Base-by-base conservation (phyloP, 23 red algal species). In the Gracilariopsis chorda region DNA sequence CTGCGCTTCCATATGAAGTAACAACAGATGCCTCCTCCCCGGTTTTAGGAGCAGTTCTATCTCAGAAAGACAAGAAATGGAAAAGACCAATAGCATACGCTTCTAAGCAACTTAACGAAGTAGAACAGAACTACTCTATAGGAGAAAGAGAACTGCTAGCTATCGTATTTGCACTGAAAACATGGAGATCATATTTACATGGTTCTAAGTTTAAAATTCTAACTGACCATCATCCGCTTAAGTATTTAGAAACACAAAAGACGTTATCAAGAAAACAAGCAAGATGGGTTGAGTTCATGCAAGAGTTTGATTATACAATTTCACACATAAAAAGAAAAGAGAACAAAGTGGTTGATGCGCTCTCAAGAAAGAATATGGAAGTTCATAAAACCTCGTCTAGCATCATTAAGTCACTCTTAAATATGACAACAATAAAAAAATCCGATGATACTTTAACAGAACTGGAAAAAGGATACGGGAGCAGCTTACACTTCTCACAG, bases 121-220 rank as follows among this genome's bases (percentile, higher is more conserved):
- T 65, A 19, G 87, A 79, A 46, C 75, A 91, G 56, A 41, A 58
- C 14, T 91, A 91, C 39, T 37, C 45, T 7, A 81, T 44, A n/a
- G 51, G 51, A 4, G 73, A 81, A 51, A 51, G 73, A 65, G 74
- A 91, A 14, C 3, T 91, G 43, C n/a, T 80, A 30, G 87, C 29
- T 12, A 80, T 81, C 11, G 46, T 79, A n/a, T 45, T 67, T 44
- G 53, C 75, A 11, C 19, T 81, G 5, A 3, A 82, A 67, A 70
- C 3, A 19, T 91, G 51, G 55, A 91, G 87, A 91, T 53, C 20
- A 14, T 91, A 91, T 81, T 10, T 91, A 12, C 23, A 81, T 57
- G 71, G 48, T 21, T 51, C 74, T 57, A 79, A 52, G 24, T 81
- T 65, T 35, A 51, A 17, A 1, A 81, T 81, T 37, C 42, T 32